Evolutionary conservation across 1,284 basidiomycete genomes (phyloP).

Genomic region (Thelephora terrestris): DNA sequence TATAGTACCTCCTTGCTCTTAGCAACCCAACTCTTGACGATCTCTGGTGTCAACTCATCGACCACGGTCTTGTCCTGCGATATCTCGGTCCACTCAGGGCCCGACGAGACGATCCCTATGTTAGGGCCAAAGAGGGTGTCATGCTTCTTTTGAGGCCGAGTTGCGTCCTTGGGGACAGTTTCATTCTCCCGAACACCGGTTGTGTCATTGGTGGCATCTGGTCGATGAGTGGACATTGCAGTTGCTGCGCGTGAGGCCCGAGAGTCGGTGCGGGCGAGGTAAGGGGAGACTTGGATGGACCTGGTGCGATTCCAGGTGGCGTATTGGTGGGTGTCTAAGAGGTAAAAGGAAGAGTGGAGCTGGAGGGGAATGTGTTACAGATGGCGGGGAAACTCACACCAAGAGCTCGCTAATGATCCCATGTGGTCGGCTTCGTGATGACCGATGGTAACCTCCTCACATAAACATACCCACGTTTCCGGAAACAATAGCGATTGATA

Average conservation of each 20-base stretch:
- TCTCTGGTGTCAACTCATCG: slow-evolving; percentile 65
- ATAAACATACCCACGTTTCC: neutral
- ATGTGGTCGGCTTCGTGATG: no score
- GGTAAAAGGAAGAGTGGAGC: slow-evolving; percentile 2
- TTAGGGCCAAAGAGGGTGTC: slow-evolving; percentile 60
- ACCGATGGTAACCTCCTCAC: no score
- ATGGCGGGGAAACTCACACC: slow-evolving; percentile 17
- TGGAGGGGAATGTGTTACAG: slow-evolving; percentile 1
- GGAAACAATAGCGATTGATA: neutral
- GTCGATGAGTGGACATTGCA: slow-evolving; percentile 29
- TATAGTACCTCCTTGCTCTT: slow-evolving; percentile 71
- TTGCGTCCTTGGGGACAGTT: slow-evolving; percentile 7
- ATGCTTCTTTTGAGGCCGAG: slow-evolving; percentile 33
- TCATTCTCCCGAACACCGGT: slow-evolving; percentile 13
- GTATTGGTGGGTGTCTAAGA: slow-evolving; percentile 39
- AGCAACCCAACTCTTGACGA: slow-evolving; percentile 73
- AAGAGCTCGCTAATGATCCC: slow-evolving; percentile 5
- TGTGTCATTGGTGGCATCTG: slow-evolving; percentile 28
- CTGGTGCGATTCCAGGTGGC: slow-evolving; percentile 46
- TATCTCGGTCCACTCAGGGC: slow-evolving; percentile 34
- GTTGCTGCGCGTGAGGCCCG: slow-evolving; percentile 33
- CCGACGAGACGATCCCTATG: slow-evolving; percentile 42
- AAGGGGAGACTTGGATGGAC: slow-evolving; percentile 36
- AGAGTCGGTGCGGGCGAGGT: slow-evolving; percentile 39
- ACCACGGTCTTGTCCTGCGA: slow-evolving; percentile 31